Base-by-base conservation (phyloP, 495 filamentous ascomycete species). In the Cenococcum geophilum region DNA sequence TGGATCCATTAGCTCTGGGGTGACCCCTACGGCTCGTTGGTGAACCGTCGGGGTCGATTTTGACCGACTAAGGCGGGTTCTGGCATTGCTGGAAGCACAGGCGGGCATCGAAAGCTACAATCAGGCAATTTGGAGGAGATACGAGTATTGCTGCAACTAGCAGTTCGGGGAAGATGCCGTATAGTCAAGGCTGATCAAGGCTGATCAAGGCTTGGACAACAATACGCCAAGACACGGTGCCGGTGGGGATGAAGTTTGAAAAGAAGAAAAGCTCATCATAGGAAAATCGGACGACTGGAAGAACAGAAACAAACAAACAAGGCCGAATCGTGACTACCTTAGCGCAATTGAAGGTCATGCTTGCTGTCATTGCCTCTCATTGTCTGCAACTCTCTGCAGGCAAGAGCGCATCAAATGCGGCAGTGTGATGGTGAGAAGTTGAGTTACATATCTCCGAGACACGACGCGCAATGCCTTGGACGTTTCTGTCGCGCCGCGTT, bases 21-120 rank as follows among this genome's bases (percentile, higher is more conserved):
- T 25, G 5, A 61, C 27, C 4, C 51, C 40, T 0, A 58, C 55
- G 36, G 64, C 60, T 11, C 63, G 49, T 12, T 58, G 59, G 48
- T 63, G 58, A 22, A 68, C 59, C 8, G 73, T 68, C 0, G 70
- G 66, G 9, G 60, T 65, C 9, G 73, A 73, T 45, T 71, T 73
- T 32, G 68, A 69, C 23, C 70, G 61, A 12, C 65, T 61, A 0
- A 75, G 59, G 49, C 73, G 70, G 20, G 64, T 66, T 49, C 57
- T 68, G 14, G 68, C 68, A 52, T 65, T 64, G 64, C 69, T 71
- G 32, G 69, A 71, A 9, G 64, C 63, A 6, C 68, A 58, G 14
- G 72, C 61, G 53, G 73, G 71, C 72, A 73, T 74, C n/a, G 53
- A 10, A 23, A 21, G 10, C 14, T 11, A 20, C 10, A 35, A 35